Evolutionary conservation across 108 stramenopile species (phyloP).

Genomic region (Phaeodactylum tricornutum): DNA sequence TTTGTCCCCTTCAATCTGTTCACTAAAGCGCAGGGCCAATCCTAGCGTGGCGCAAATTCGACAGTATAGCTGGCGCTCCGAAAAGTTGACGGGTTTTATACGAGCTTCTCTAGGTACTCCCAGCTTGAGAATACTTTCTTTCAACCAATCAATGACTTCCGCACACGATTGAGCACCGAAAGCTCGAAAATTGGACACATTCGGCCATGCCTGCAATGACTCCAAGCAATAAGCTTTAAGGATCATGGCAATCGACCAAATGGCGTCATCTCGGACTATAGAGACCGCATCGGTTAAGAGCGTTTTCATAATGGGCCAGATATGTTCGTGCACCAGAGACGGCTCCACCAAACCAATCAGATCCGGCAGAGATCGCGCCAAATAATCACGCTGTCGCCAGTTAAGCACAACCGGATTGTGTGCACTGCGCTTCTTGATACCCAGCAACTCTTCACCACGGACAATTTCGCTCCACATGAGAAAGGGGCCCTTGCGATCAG

Average conservation of each 20-base stretch:
- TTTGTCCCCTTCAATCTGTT: slow-evolving; percentile 13
- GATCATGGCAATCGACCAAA: slow-evolving; percentile 65
- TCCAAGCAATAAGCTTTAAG: slow-evolving; percentile 38
- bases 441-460: slow-evolving; percentile 61
- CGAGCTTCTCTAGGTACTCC: slow-evolving; percentile 3
- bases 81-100: slow-evolving; percentile 48
- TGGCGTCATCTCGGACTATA: slow-evolving; percentile 70
- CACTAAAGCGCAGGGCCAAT: slow-evolving; percentile 57
- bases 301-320: slow-evolving; percentile 69
- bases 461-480: slow-evolving; percentile 67
- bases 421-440: slow-evolving; percentile 60
- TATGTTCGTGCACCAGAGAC: slow-evolving; percentile 30
- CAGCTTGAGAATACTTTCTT: slow-evolving; percentile 45
- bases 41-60: slow-evolving; percentile 57
- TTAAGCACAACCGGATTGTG: slow-evolving; percentile 79
- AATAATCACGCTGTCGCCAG: slow-evolving; percentile 88
- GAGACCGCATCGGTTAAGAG: slow-evolving; percentile 69
- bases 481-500: slow-evolving; percentile 49
- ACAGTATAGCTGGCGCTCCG: slow-evolving; percentile 66
- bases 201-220: too few relatives aligned
- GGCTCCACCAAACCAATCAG: slow-evolving; percentile 53
- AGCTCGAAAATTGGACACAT: slow-evolving; percentile 22
- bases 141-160: slow-evolving; percentile 57
- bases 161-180: slow-evolving; percentile 17
- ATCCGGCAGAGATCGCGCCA: slow-evolving; percentile 79